Conservation (phyloP, 1,284 basidiomycete genomes). For the Cryptococcus jaspeensis region DNA sequence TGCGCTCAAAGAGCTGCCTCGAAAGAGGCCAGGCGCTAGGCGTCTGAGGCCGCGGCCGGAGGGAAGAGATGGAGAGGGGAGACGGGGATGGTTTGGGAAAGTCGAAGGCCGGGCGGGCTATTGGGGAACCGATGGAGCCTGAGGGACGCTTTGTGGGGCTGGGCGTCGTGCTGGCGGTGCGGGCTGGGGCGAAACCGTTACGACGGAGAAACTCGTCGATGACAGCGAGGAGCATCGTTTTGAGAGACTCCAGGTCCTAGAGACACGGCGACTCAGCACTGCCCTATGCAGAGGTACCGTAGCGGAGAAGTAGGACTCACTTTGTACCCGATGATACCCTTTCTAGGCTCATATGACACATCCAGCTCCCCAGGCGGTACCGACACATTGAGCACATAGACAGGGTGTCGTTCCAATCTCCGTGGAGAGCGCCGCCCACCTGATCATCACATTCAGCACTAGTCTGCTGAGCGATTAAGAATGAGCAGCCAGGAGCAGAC, state of each 20-base stretch:
- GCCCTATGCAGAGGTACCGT: too few relatives aligned
- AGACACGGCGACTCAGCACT: background rate
- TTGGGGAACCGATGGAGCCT: background rate
- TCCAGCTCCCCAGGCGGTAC: slow-evolving; percentile 68
- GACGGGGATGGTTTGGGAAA: slow-evolving; percentile 2
- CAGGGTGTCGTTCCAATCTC: slow-evolving; percentile 64
- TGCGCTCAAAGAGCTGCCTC: too few relatives aligned
- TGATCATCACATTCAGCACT: slow-evolving; percentile 3
- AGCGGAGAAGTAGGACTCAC: slow-evolving; percentile 51
- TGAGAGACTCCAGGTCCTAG: slow-evolving; percentile 60
- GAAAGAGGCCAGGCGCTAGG: background rate
- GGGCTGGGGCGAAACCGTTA: slow-evolving; percentile 58
- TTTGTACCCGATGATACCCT: slow-evolving; percentile 65
- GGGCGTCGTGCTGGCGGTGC: background rate
- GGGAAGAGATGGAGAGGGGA: slow-evolving; percentile 4
- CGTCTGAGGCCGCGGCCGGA: background rate
- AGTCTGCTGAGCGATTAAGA: background rate
- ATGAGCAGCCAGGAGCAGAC: background rate
- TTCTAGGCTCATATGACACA: slow-evolving; percentile 72
- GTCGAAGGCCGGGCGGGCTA: background rate
- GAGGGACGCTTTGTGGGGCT: slow-evolving; percentile 5
- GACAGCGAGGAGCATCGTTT: slow-evolving; percentile 60
- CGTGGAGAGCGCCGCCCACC: slow-evolving; percentile 66
- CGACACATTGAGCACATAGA: slow-evolving; percentile 74
- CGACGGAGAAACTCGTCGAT: slow-evolving; percentile 65